Evolutionary conservation across 2,329 filamentous ascomycete genomes (phyloP).

Genomic region (Thielaviopsis cerberus): DNA sequence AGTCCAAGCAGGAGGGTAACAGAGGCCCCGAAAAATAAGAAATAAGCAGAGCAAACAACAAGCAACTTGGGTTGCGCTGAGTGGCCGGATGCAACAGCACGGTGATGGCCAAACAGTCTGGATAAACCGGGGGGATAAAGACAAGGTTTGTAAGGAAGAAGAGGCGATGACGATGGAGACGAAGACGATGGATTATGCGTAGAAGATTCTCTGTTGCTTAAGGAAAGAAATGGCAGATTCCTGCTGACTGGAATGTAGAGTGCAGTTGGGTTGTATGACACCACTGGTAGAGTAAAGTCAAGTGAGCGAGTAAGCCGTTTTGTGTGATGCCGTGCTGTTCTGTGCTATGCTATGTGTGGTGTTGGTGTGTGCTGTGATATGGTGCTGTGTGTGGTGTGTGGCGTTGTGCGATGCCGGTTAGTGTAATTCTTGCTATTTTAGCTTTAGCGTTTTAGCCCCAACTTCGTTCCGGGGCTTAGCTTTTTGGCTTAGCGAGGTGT

Average conservation of each 20-base stretch:
- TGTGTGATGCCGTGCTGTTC: no score
- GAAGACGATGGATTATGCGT: background rate
- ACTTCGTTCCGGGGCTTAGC: background rate
- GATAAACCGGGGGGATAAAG: no score
- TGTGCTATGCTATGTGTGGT: no score
- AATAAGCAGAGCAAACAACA: background rate
- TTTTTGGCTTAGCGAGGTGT: background rate
- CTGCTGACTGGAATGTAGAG: background rate
- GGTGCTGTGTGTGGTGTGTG: background rate
- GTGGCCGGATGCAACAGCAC: background rate
- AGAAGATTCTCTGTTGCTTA: background rate
- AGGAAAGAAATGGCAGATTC: background rate
- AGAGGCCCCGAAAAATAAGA: background rate
- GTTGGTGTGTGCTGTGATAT: no score
- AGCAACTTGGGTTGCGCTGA: background rate
- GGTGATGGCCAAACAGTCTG: background rate
- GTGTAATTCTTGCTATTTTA: background rate
- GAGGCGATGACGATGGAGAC: background rate
- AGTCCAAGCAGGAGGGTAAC: background rate
- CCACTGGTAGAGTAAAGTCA: no score
- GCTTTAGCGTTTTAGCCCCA: background rate
- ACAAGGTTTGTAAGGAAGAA: no score
- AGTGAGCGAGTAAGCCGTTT: no score
- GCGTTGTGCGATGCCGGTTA: background rate
- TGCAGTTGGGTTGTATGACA: background rate